phyloP scores from a whole-genome alignment of 176 grass and related monocot species.

The Paspalum notatum region DNA sequence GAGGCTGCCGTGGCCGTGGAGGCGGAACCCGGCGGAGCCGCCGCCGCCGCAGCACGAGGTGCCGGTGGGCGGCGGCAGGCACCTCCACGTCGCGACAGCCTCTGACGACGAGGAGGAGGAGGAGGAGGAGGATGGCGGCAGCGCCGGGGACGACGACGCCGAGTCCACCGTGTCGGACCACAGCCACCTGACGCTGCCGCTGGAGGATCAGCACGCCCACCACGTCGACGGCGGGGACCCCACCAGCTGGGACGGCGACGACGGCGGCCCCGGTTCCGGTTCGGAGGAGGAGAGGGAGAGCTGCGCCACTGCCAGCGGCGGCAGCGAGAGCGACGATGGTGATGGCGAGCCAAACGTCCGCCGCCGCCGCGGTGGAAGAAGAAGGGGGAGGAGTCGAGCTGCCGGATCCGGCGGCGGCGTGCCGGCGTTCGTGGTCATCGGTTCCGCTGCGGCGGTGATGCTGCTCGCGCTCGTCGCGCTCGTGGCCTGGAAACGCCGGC shows the following conservation, averaged over 20 bases:
- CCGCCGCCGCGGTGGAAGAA: background rate
- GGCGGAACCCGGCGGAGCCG: background rate
- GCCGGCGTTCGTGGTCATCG: background rate
- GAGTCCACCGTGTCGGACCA: conserved; percentile 18
- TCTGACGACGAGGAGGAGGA: background rate
- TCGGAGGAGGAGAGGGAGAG: background rate
- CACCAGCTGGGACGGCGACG: background rate
- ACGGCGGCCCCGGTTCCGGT: background rate
- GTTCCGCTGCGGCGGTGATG: conserved; percentile 21
- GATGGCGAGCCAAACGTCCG: too few relatives aligned
- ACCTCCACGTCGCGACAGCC: conserved; percentile 21
- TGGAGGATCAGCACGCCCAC: conserved; percentile 38
- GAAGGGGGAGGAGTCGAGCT: background rate
- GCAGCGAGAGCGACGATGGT: background rate
- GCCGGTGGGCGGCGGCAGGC: background rate
- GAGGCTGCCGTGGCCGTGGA: conserved; percentile 1
- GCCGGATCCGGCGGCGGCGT: background rate
- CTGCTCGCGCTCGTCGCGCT: conserved; percentile 47
- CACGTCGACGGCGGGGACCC: background rate
- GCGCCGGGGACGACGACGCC: background rate
- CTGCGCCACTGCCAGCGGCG: too few relatives aligned
- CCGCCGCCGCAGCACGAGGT: background rate
- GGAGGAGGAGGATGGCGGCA: background rate
- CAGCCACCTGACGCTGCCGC: conserved; percentile 15
- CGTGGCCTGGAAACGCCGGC: conserved; percentile 33